phyloP scores from a whole-genome alignment of 768 basidiomycete species.

The Hericium coralloides region DNA sequence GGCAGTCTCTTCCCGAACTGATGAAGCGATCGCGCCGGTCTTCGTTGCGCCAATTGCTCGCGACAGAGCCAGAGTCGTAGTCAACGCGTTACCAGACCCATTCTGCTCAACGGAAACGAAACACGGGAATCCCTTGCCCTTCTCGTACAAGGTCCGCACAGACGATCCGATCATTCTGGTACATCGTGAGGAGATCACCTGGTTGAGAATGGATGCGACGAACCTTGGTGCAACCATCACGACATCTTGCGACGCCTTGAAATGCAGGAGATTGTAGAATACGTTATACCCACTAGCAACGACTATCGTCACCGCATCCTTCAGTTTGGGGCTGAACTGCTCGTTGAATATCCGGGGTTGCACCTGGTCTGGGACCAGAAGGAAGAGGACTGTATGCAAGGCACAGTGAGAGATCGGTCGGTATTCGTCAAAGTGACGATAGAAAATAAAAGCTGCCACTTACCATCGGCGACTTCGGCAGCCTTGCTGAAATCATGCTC shows the following conservation, averaged over 20 bases:
- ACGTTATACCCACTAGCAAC: slow-evolving; percentile 63
- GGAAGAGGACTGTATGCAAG: slow-evolving; percentile 38
- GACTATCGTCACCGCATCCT: slow-evolving; percentile 38
- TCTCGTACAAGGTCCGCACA: slow-evolving; percentile 51
- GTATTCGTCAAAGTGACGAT: neutral
- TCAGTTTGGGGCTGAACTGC: slow-evolving; percentile 40
- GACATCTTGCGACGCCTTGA: slow-evolving; percentile 44
- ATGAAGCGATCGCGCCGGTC: slow-evolving; percentile 54
- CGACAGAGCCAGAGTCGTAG: slow-evolving; percentile 42
- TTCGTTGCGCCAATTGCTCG: slow-evolving; percentile 54
- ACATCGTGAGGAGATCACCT: neutral
- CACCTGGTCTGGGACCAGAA: slow-evolving; percentile 56
- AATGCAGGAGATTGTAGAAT: slow-evolving; percentile 48
- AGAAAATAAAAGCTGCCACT: slow-evolving; percentile 7
- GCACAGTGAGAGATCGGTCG: neutral
- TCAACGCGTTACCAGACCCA: slow-evolving; percentile 39
- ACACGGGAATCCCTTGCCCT: slow-evolving; percentile 54
- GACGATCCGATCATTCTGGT: slow-evolving; percentile 59
- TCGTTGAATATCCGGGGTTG: slow-evolving; percentile 57
- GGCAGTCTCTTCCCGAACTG: slow-evolving; percentile 51
- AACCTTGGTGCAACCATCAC: slow-evolving; percentile 63
- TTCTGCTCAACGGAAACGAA: slow-evolving; percentile 59
- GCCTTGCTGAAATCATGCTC: slow-evolving; percentile 50
- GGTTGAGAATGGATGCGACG: neutral
- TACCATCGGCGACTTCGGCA: slow-evolving; percentile 46